Base-by-base conservation (phyloP, 108 stramenopile genomes). In the Nitzschia inconspicua region DNA sequence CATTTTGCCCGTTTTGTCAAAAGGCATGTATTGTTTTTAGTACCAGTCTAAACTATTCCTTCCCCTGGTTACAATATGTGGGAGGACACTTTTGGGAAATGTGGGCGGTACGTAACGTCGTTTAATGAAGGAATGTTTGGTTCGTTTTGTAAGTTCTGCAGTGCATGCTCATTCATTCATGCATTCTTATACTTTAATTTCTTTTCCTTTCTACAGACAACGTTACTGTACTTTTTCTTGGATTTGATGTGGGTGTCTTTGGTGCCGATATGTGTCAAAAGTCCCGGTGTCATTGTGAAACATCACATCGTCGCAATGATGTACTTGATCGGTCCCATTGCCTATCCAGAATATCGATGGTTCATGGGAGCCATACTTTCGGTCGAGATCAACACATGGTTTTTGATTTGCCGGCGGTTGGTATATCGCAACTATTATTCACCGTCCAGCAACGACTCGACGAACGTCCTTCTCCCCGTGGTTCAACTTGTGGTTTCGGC, bases 331-430 rank as follows among this genome's bases (percentile, higher is more conserved):
- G 66, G 85, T 42, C 89, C 89, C 5, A 76, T 72, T 43, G 56
- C 16, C 31, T 60, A 46, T 51, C 71, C 63, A 16, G 65, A 78
- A 24, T 66, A 63, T 11, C 73, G 85, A 41, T 94, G 83, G 80
- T 60, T 78, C 16, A 89, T 94, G 88, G 93, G 93, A 27, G 87
- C 87, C 7, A 81, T 78, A 61, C 68, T 94, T 52, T 83, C 53
- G 43, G 89, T 91, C 3, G 89, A 94, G 59, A 59, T 91, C 53
- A 94, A 94, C 48, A 94, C 93, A 0, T 94, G 93, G 93, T 89
- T 88, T 34, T 76, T 94, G 44, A 91, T 94, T 44, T 84, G 83
- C 14, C 78, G 93, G 27, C 67, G 93, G 35, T 78, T 86, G 31
- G 82, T 82, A 10, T 68, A 82, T 20, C 57, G 85, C 26, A 77